Conservation (phyloP, 495 filamentous ascomycete species). For the Daldinia loculata region DNA sequence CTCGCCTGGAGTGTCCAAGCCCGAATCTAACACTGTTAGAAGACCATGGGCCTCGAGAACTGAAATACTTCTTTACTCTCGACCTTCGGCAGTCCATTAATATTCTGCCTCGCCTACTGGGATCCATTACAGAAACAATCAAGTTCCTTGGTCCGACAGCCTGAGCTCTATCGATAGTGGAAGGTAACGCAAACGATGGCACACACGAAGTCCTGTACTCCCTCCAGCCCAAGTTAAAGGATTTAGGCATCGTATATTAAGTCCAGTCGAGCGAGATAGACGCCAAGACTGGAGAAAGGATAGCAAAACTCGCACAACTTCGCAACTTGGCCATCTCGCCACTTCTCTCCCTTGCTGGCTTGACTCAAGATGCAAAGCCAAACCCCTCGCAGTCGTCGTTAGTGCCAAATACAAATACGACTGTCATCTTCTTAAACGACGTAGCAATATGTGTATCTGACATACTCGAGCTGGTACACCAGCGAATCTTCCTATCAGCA, state of each 20-base stretch:
- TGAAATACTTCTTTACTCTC: background rate
- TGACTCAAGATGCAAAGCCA: background rate
- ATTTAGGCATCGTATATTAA: too few species aligned
- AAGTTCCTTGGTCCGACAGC: too few species aligned
- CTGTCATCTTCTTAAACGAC: background rate
- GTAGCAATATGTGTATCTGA: background rate
- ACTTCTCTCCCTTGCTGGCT: background rate
- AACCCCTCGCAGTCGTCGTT: background rate
- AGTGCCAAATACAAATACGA: background rate
- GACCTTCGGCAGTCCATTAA: background rate
- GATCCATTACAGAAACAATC: too few species aligned
- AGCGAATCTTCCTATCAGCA: background rate
- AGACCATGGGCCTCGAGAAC: background rate
- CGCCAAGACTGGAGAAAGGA: background rate
- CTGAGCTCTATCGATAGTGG: too few species aligned
- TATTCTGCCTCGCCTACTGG: background rate
- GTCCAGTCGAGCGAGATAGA: too few species aligned
- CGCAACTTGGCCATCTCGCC: background rate
- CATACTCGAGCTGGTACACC: background rate
- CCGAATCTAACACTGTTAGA: background rate
- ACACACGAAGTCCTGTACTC: too few species aligned
- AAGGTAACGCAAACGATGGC: too few species aligned
- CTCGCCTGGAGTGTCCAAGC: too few species aligned
- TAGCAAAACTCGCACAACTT: background rate
- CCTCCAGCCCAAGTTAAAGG: too few species aligned